Evolutionary conservation across 2,329 filamentous ascomycete species (phyloP), one percentile per base, ranked within the genome.

Genomic region (Cladosporium sp.): DNA sequence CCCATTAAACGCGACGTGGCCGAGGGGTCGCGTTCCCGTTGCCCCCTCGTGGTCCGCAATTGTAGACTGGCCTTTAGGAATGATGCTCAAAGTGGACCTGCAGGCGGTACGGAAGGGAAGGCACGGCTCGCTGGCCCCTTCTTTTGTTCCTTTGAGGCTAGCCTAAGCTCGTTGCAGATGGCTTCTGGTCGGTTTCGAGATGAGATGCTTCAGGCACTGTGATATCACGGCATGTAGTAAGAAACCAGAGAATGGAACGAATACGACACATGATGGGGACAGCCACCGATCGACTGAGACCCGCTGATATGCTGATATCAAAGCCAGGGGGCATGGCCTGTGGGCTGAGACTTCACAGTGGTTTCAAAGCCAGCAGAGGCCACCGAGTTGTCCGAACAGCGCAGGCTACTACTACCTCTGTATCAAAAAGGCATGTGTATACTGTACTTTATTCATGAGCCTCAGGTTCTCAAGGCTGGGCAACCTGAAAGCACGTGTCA

Each of bases 1-100:
- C 49, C 60, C 60, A 63, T 63, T 23, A 54, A 54, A 30, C 51
- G 51, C 51, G 30, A 54, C 51, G 51, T 54, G 51, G 51, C 51
- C 26, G 51, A 54, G 51, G 51, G 51, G 51, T 54, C 51, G 51
- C 51, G 16, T 54, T 54, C 21, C 28, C 28, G 30, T 34, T 8
- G 16, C 54, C 54, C 30, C 54, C 54, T 57, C 32, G 30, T 39
- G 32, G 54, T 25, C 30, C 54, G 54, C 54, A 32, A 57, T 34
- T 57, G 54, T 57, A 57, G 54, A 57, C 16, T 57, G 54, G 54
- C 54, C 54, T 57, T 57, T 57, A 13, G 54, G 54, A 36, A 57
- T 57, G 54, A 57, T 57, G 54, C 54, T 57, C n/a, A 57, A 57
- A 25, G 30, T 25, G 54, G 54, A 57, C 28, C 54, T 57, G 54